Base-by-base conservation (phyloP, 2,329 filamentous ascomycete species). In the Madurella mycetomatis region DNA sequence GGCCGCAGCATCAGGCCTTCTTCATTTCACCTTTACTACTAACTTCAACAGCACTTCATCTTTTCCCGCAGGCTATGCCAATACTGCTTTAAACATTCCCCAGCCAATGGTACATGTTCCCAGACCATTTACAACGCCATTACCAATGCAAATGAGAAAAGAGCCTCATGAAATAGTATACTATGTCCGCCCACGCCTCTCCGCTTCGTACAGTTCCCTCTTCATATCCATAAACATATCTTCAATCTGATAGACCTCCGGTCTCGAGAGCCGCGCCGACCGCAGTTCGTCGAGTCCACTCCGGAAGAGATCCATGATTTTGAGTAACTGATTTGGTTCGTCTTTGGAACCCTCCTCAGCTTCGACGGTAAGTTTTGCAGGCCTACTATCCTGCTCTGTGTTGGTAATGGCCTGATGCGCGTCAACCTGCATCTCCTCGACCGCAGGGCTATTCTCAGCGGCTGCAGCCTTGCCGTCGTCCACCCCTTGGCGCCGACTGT, bases 191-290 rank as follows among this genome's bases (percentile, higher is more conserved):
- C 81, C 78, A 57, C 87, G 78, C 63, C 75, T 75, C 63, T 84
- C 84, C 15, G 88, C 89, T 53, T 85, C 82, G 67, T 87, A 88
- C 49, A 92, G 77, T 67, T 87, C 84, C 59, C 81, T 78, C 68
- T 88, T 86, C 60, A 92, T 82, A 67, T 92, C 87, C 74, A 92
- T 89, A 66, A 94, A 77, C 63, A 90, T 73, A 66, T 92, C 86
- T 65, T 94, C 89, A 60, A 94, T 78, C 66, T 86, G 78, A 55
- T 84, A 79, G 50, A 90, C 81, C 57, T 89, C 84, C 11, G 81
- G 76, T 11, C 82, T 77, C 15, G 83, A 83, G 41, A 95, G 70
- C 15, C 80, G 75, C 18, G 84, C 76, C 30, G 72, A 73, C 51
- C 78, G 80, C 54, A 91, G 74, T 59, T 83, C 78, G 17, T 76